Evolutionary conservation across 1,284 basidiomycete genomes (phyloP).

Genomic region (Xerocomus nothofagi): DNA sequence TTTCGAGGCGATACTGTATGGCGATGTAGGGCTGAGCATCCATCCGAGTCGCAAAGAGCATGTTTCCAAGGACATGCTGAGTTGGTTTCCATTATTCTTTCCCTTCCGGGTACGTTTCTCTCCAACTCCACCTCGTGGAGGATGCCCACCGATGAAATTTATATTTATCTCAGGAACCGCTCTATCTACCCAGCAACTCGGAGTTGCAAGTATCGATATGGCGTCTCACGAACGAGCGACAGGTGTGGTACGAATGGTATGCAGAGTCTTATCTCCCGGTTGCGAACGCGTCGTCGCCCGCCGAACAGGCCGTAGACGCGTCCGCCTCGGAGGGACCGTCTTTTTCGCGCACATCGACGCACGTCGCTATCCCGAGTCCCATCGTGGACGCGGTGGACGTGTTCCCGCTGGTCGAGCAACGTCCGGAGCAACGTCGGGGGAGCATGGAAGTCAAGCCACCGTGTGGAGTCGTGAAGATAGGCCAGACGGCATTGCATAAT

Average conservation of each 20-base stretch:
- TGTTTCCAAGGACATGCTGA: constrained; percentile 93
- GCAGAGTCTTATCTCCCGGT: constrained; percentile 87
- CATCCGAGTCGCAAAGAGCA: constrained; percentile 86
- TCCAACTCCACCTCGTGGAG: not conserved
- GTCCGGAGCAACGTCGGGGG: constrained; percentile 14
- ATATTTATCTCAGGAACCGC: constrained; percentile 63
- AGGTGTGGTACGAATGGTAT: constrained; percentile 99
- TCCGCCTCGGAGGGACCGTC: constrained; percentile 27
- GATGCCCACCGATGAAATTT: constrained; percentile 2
- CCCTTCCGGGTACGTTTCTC: constrained; percentile 70
- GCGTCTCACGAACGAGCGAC: constrained; percentile 84
- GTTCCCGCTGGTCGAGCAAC: constrained; percentile 28
- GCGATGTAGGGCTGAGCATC: constrained; percentile 87
- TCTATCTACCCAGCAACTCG: constrained; percentile 90
- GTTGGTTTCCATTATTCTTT: constrained; percentile 99
- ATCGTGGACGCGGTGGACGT: constrained; percentile 60
- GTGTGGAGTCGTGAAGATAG: constrained; percentile 75
- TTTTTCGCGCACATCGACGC: constrained; percentile 38
- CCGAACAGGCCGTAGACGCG: constrained; percentile 13
- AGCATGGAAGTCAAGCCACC: constrained; percentile 25
- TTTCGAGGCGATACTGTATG: constrained; percentile 94
- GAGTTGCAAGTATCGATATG: constrained; percentile 95
- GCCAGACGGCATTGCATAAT: constrained; percentile 90
- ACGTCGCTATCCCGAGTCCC: constrained; percentile 56
- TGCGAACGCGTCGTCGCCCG: constrained; percentile 28